phyloP scores from a whole-genome alignment of 257 asterid species.

The Salvia miltiorrhiza region DNA sequence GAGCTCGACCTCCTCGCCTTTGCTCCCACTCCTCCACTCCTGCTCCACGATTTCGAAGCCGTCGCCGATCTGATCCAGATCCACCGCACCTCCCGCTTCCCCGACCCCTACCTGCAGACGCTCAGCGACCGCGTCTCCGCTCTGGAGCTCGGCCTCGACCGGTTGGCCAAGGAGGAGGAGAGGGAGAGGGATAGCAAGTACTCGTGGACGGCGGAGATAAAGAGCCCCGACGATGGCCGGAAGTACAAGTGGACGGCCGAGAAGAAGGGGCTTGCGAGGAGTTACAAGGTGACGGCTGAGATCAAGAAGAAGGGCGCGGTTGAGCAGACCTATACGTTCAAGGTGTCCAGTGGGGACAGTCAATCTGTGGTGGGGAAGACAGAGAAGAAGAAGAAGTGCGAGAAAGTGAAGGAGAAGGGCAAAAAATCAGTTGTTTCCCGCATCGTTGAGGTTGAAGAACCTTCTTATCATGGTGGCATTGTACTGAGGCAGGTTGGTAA shows the following conservation, averaged over 20 bases:
- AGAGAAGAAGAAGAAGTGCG: constrained; percentile 29
- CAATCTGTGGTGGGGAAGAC: constrained; percentile 22
- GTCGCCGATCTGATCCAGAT: constrained; percentile 83
- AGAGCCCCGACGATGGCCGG: constrained; percentile 57
- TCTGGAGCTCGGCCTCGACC: constrained; percentile 49
- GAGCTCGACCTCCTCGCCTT: constrained; percentile 50
- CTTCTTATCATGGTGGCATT: constrained; percentile 55
- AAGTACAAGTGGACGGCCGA: constrained; percentile 76
- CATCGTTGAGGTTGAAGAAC: constrained; percentile 64
- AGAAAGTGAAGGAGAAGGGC: constrained; percentile 35
- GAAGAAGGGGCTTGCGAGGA: constrained; percentile 52
- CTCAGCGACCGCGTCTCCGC: constrained; percentile 73
- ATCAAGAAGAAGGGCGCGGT: constrained; percentile 58
- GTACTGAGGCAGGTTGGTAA: constrained; percentile 69
- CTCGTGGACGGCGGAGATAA: constrained; percentile 86
- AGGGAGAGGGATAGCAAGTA: constrained; percentile 57
- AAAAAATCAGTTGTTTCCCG: constrained; percentile 39
- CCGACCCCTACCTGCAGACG: constrained; percentile 32
- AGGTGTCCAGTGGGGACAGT: constrained; percentile 40
- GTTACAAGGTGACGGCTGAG: constrained; percentile 66
- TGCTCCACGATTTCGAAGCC: constrained; percentile 44
- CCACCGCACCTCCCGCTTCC: constrained; percentile 40
- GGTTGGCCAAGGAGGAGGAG: constrained; percentile 37
- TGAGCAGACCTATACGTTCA: constrained; percentile 54
- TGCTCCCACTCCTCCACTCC: constrained; percentile 8